Evolutionary conservation across 768 basidiomycete species (phyloP).

Genomic region (Auricularia heimuer): DNA sequence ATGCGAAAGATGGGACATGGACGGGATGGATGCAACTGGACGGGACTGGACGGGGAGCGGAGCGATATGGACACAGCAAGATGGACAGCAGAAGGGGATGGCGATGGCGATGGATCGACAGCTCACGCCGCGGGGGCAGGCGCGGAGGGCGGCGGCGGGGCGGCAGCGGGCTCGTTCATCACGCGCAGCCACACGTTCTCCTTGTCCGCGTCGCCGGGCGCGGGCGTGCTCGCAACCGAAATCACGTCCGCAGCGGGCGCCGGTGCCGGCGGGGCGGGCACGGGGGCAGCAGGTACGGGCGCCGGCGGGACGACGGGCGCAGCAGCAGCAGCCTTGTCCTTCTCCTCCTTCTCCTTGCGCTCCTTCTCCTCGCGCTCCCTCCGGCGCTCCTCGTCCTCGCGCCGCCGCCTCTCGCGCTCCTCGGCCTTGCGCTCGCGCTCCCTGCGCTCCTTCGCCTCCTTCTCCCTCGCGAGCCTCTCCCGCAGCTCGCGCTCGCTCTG

Average conservation of each 20-base stretch:
- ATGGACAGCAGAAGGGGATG: background rate
- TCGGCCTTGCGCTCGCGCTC: conserved; percentile 31
- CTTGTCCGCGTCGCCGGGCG: background rate
- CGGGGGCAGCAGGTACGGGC: background rate
- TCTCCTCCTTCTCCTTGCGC: conserved; percentile 25
- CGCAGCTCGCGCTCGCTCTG: conserved; percentile 62
- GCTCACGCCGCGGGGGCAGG: background rate
- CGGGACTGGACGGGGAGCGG: background rate
- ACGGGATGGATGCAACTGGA: background rate
- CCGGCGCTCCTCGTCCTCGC: conserved; percentile 4
- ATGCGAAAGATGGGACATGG: background rate
- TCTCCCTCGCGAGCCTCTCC: conserved; percentile 64
- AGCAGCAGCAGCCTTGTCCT: conserved; percentile 5
- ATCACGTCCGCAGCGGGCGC: background rate
- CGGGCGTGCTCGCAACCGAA: background rate
- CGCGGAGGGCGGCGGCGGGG: background rate
- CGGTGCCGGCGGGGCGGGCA: background rate
- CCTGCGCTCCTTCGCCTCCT: conserved; percentile 57
- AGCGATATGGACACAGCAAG: background rate
- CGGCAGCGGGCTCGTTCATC: background rate
- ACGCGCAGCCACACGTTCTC: background rate
- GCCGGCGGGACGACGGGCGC: background rate
- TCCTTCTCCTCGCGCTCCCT: conserved; percentile 52
- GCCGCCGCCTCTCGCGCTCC: conserved; percentile 15
- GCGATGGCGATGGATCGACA: no score